These are phyloP conservation scores for Stropharia rugosoannulata DNA, from an alignment of 768 basidiomycete species.

Conservation along the genomic window DNA sequence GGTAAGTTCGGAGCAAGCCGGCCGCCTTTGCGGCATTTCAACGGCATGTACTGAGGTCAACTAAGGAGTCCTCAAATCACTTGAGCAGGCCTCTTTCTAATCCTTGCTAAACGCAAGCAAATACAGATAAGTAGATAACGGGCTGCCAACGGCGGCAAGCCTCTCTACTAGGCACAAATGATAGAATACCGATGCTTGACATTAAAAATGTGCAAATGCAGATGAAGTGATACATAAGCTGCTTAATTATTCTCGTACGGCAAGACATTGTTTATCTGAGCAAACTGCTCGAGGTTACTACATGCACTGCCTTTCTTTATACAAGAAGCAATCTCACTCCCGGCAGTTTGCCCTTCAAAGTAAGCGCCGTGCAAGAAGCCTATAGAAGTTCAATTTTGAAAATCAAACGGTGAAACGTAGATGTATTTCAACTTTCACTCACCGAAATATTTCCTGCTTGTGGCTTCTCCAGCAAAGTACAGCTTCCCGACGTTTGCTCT, in stretches of 20 bases:
- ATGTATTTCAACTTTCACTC: slow-evolving; percentile 10
- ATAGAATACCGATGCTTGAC: too few species aligned
- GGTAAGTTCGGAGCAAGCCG: too few species aligned
- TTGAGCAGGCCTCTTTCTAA: too few species aligned
- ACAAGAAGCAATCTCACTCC: slow-evolving; percentile 39
- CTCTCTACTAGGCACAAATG: too few species aligned
- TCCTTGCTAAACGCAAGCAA: too few species aligned
- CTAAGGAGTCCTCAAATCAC: too few species aligned
- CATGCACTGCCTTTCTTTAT: slow-evolving; percentile 26
- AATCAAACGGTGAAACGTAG: background rate
- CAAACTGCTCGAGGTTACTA: slow-evolving; percentile 21
- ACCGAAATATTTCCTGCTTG: slow-evolving; percentile 59
- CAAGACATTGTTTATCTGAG: slow-evolving; percentile 21
- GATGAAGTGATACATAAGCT: background rate
- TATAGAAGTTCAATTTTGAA: slow-evolving; percentile 15
- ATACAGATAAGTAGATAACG: too few species aligned
- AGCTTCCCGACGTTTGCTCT: slow-evolving; percentile 52
- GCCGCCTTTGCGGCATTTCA: too few species aligned
- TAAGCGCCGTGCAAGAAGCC: slow-evolving; percentile 62
- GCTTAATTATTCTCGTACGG: slow-evolving; percentile 23
- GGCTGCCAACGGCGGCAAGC: too few species aligned
- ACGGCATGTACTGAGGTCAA: too few species aligned
- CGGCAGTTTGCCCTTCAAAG: slow-evolving; percentile 48
- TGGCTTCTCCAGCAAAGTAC: slow-evolving; percentile 67
- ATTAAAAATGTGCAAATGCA: too few species aligned